Evolutionary conservation across 2,329 filamentous ascomycete genomes (phyloP).

Genomic region (Pseudogymnoascus sp.): DNA sequence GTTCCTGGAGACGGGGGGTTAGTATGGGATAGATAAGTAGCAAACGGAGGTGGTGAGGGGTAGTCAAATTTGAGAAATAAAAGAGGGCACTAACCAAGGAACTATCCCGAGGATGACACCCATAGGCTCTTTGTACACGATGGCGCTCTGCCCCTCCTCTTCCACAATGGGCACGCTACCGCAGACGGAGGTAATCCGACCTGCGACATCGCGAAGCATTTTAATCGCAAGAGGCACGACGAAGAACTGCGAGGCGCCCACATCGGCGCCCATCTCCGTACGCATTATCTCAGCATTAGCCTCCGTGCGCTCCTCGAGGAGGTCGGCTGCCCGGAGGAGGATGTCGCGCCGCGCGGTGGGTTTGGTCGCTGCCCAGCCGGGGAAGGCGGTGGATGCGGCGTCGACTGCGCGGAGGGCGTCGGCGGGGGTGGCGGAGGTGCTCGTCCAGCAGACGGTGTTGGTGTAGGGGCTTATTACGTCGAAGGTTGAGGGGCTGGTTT

Average conservation of each 20-base stretch:
- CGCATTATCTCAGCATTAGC: slow-evolving; percentile 44
- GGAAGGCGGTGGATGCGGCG: slow-evolving; percentile 49
- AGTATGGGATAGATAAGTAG: slow-evolving; percentile 40
- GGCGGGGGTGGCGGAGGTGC: slow-evolving; percentile 40
- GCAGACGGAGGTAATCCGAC: slow-evolving; percentile 10
- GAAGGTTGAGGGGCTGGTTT: slow-evolving; percentile 35
- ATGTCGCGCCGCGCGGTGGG: slow-evolving; percentile 44
- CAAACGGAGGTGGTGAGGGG: slow-evolving; percentile 35
- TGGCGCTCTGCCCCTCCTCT: slow-evolving; percentile 1
- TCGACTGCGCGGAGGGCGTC: slow-evolving; percentile 45
- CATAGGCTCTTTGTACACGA: slow-evolving; percentile 39
- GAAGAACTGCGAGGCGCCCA: slow-evolving; percentile 27
- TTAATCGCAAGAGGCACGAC: slow-evolving; percentile 30
- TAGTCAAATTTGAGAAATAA: not conserved
- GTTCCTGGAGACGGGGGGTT: slow-evolving; percentile 26
- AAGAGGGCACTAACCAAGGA: slow-evolving; percentile 42
- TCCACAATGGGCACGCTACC: slow-evolving; percentile 9
- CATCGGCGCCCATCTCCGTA: slow-evolving; percentile 42
- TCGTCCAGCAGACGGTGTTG: slow-evolving; percentile 37
- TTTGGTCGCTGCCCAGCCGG: slow-evolving; percentile 48
- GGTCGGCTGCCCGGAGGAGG: slow-evolving; percentile 45
- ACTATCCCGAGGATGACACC: slow-evolving; percentile 54
- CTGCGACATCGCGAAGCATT: slow-evolving; percentile 17
- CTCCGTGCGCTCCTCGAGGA: slow-evolving; percentile 41
- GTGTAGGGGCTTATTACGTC: slow-evolving; percentile 42